Evolutionary conservation across 2,329 filamentous ascomycete genomes (phyloP), one percentile per base, ranked within the genome.

Genomic region (Pseudogymnoascus sp.): DNA sequence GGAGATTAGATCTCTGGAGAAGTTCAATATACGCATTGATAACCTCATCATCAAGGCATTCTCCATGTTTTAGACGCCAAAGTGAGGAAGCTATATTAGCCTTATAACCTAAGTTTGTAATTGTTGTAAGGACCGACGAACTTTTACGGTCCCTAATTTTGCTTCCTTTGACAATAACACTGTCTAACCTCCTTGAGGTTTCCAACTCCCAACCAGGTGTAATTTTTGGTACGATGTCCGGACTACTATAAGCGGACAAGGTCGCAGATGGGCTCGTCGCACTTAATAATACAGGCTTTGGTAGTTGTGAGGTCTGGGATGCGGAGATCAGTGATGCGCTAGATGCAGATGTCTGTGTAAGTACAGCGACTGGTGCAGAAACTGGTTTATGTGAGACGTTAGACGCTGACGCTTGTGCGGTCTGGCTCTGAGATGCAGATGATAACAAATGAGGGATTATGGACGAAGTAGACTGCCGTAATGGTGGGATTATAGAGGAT

Each of bases 21-120:
- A 64, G 64, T 36, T 66, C 60, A 59, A 66, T 38, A 48, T 66
- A 66, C 39, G 58, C 59, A 63, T 66, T 65, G 31, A 66, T 63
- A 62, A 66, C 31, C 58, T 65, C 61, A 48, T 63, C 55, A 58
- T 66, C 62, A 58, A 66, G 60, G 4, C 25, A 62, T 55, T 63
- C 59, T 60, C 63, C 44, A 15, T 21, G 36, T 48, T 66, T 64
- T 13, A 66, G 48, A 33, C 63, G 61, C 63, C 48, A 64, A 38
- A 66, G 63, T 25, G 51, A 64, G 17, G 64, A 59, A 60, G 51
- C 58, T 62, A 36, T 31, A 8, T 63, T 33, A 51, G 48, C 63
- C 38, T 35, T 4, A 58, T 65, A 65, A 35, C 61, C 51, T 59
- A 65, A 44, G 10, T 63, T 44, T 3, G 10, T 27, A 48, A 65